Base-by-base conservation (phyloP, 768 basidiomycete species). In the Pisolithus orientalis region DNA sequence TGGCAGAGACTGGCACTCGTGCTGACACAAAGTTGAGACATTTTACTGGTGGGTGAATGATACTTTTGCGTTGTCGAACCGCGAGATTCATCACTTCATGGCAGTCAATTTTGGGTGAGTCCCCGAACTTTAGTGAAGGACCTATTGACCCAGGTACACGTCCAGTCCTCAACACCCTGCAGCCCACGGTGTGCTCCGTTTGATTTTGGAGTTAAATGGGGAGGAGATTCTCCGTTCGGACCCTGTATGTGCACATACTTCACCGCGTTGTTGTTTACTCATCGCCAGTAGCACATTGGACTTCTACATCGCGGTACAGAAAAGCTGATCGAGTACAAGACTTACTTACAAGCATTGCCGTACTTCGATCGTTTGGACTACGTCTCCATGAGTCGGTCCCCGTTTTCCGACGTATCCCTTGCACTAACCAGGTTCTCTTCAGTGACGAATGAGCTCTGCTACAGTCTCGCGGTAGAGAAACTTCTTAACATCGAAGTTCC, bases 301-400 rank as follows among this genome's bases (percentile, higher is more conserved):
- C 79, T 99, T 25, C 80, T 99, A 44, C 96, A 98, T 71, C 84
- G 96, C 59, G 96, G 95, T 21, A 99, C 95, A 17, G 96, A 99
- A 70, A 98, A 98, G 70, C 79, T 99, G 48, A 98, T 98, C 57
- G 96, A 98, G 71, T 95, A 94, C 80, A 99, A 99, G 76, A 97
- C 87, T 1, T 98, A 98, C 65, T 90, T 84, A 5, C 96, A 99
- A 74, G 96, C 96, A 0, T 74, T 98, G 17, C 96, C 96, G 1
- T 98, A 99, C 73, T 99, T 99, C 66, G 96, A 99, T 69, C 92
- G 96, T 61, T 79, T 98, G 54, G 96, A 99, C 76, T 99, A 99
- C 62, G 95, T 98, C 50, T 97, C 95, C 46, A 98, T 97, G 96
- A 99, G 93, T 94, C 63, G 43, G 90, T 59, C 11, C 73, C 38